Evolutionary conservation across 345 rosid species (phyloP).

Genomic region (Odontarrhena argentea): DNA sequence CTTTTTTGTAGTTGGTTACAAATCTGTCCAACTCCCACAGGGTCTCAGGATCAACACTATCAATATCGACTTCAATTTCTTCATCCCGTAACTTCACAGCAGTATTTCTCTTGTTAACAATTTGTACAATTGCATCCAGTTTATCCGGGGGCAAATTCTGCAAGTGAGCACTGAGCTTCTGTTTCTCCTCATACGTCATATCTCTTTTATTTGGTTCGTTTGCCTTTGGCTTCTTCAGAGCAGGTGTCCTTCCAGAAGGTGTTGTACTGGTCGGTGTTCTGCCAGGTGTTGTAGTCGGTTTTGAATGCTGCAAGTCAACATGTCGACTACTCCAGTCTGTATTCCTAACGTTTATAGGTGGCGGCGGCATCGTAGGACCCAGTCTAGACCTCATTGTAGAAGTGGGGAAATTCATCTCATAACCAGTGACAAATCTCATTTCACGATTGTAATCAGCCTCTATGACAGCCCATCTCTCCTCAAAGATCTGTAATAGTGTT

Average conservation of each 20-base stretch:
- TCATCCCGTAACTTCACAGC: slow-evolving; percentile 77
- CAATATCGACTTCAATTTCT: slow-evolving; percentile 98
- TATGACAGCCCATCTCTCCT: slow-evolving; percentile 82
- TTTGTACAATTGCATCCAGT: slow-evolving; percentile 90
- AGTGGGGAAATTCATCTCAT: slow-evolving; percentile 59
- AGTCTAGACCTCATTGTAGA: slow-evolving; percentile 61
- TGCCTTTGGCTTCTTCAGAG: slow-evolving; percentile 93
- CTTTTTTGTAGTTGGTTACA: slow-evolving; percentile 91
- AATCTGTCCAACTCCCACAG: slow-evolving; percentile 99
- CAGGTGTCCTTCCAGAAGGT: slow-evolving; percentile 84
- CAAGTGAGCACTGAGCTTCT: slow-evolving; percentile 89
- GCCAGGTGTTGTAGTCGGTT: slow-evolving; percentile 54
- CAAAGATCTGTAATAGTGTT: slow-evolving; percentile 66
- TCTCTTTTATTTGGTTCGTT: slow-evolving; percentile 94
- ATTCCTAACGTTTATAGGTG: slow-evolving; percentile 80
- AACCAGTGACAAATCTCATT: slow-evolving; percentile 55
- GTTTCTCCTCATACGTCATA: slow-evolving; percentile 97
- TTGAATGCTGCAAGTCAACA: slow-evolving; percentile 49
- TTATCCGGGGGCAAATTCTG: slow-evolving; percentile 90
- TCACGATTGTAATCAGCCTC: slow-evolving; percentile 81
- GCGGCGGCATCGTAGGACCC: slow-evolving; percentile 56
- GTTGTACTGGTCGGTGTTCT: slow-evolving; percentile 59
- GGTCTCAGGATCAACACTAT: slow-evolving; percentile 94
- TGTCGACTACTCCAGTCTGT: slow-evolving; percentile 64
- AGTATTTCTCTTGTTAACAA: slow-evolving; percentile 89